A percentile compares a stretch with the other conserved stretches of the same genome.
Evolutionary conservation across 257 asterid genomes (phyloP).

Genomic region (Solanum okadae): DNA sequence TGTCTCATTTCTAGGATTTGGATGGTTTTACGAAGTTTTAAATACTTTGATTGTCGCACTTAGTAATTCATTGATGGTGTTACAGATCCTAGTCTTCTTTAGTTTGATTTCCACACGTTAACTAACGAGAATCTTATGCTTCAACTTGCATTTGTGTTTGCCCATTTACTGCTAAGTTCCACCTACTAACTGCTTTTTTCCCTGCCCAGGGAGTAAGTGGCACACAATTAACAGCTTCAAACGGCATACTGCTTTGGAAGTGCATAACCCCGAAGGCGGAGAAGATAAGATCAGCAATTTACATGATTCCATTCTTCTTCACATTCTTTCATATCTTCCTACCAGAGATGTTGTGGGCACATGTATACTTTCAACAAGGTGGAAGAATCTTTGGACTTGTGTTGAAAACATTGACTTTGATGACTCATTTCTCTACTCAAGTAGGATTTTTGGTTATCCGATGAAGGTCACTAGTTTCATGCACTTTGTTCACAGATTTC

Average conservation of each 20-base stretch:
- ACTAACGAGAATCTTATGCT: neutral
- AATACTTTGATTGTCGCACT: neutral
- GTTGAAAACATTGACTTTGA: constrained; percentile 37
- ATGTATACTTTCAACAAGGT: constrained; percentile 34
- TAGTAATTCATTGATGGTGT: neutral
- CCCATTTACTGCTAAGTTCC: neutral
- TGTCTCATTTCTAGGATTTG: neutral
- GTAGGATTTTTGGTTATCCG: constrained; percentile 12
- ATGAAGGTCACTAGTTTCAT: constrained; percentile 19
- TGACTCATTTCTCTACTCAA: constrained; percentile 33
- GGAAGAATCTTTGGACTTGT: constrained; percentile 44
- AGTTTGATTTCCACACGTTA: neutral
- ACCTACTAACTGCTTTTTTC: neutral
- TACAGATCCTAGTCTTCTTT: neutral
- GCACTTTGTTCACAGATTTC: constrained; percentile 41
- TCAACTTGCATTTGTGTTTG: neutral
- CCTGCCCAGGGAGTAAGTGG: neutral
- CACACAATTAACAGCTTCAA: constrained; percentile 13
- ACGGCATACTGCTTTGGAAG: constrained; percentile 4
- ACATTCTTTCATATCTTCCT: constrained; percentile 41
- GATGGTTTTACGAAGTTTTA: neutral
- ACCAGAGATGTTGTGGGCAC: constrained; percentile 46
- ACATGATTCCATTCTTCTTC: constrained; percentile 41
- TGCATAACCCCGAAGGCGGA: constrained; percentile 2
- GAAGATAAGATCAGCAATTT: constrained; percentile 36